A percentile compares a stretch with the other conserved stretches of the same genome.
Conservation (phyloP, 1,139 yeast genomes). For the Sugiyamaella xylanicola region DNA sequence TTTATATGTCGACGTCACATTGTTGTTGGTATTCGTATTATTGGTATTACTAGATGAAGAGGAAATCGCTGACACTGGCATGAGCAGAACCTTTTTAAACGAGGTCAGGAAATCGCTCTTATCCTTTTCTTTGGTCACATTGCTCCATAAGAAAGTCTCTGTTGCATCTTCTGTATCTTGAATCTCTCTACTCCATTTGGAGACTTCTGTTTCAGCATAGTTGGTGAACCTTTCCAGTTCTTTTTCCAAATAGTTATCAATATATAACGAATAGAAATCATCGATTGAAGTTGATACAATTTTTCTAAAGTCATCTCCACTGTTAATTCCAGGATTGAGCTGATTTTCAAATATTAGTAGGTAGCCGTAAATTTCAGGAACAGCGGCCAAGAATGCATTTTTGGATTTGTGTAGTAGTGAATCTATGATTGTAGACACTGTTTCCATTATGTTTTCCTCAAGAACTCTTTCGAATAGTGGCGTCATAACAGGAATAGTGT, state of each 20-base stretch:
- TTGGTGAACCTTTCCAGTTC: slow-evolving; percentile 44
- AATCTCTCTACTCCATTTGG: slow-evolving; percentile 42
- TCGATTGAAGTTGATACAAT: slow-evolving; percentile 47
- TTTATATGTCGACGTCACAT: slow-evolving; percentile 2
- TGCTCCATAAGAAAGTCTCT: slow-evolving; percentile 49
- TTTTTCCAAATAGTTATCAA: slow-evolving; percentile 46
- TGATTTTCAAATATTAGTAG: slow-evolving; percentile 31
- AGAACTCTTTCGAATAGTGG: slow-evolving; percentile 42
- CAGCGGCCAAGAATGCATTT: background rate
- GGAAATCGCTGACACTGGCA: slow-evolving; percentile 42
- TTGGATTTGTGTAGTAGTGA: slow-evolving; percentile 16
- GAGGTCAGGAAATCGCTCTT: slow-evolving; percentile 57
- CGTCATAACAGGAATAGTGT: slow-evolving; percentile 35
- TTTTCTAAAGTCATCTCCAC: slow-evolving; percentile 41
- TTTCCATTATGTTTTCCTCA: slow-evolving; percentile 43
- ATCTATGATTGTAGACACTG: slow-evolving; percentile 37
- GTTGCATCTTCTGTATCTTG: slow-evolving; percentile 44
- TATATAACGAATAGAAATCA: slow-evolving; percentile 50
- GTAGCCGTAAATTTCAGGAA: slow-evolving; percentile 32
- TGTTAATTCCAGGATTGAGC: slow-evolving; percentile 37
- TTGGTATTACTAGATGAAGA: slow-evolving; percentile 11
- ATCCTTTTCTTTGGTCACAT: slow-evolving; percentile 47
- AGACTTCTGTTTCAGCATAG: slow-evolving; percentile 39
- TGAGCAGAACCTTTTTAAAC: slow-evolving; percentile 49
- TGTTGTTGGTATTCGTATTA: slow-evolving; percentile 7